Conservation (phyloP, 306 rosid genomes). For the Alnus rubra region DNA sequence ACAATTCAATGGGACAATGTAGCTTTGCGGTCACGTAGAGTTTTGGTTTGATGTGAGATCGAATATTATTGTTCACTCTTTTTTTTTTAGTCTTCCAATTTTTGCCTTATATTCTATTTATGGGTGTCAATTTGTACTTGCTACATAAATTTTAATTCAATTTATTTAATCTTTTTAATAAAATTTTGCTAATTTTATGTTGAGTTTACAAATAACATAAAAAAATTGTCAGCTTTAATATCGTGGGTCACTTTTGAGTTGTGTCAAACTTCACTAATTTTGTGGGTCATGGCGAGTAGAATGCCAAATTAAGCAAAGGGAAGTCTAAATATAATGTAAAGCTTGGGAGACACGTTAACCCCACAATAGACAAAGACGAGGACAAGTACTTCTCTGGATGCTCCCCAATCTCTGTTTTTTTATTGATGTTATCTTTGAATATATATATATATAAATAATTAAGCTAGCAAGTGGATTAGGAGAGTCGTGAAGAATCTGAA, state of each 20-base stretch:
- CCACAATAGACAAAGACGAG: constrained; percentile 1
- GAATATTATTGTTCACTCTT: not conserved
- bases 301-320: not conserved
- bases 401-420: not conserved
- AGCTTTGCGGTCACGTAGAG: constrained; percentile 4
- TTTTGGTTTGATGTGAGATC: not conserved
- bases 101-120: too few species aligned
- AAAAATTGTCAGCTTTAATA: too few species aligned
- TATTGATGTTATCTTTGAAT: not conserved
- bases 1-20: not conserved
- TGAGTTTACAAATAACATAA: too few species aligned
- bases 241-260: too few species aligned
- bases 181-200: too few species aligned
- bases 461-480: constrained; percentile 16
- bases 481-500: constrained; percentile 33
- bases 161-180: too few species aligned
- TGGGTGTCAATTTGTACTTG: too few species aligned
- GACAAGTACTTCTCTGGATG: constrained; percentile 3
- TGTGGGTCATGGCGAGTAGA: too few species aligned
- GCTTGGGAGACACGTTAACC: constrained; percentile 35
- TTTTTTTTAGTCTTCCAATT: too few species aligned
- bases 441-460: not conserved
- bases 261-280: too few species aligned
- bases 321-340: not conserved
- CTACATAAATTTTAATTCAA: too few species aligned